Base-by-base conservation (phyloP, 805 yeast genomes). In the Wickerhamomyces queroliae region DNA sequence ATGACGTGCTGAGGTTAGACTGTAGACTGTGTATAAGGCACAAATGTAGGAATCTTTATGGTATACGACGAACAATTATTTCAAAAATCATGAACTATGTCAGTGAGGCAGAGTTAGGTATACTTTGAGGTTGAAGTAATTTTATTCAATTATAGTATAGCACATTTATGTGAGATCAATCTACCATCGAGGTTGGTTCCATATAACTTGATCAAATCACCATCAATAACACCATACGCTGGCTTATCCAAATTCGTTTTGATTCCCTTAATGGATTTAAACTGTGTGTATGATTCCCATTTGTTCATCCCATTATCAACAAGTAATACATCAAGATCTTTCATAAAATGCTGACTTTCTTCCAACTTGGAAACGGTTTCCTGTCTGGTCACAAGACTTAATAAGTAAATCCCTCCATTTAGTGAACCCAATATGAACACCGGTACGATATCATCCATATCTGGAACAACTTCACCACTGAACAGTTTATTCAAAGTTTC, bases 401-500 rank as follows among this genome's bases (percentile, higher is more conserved):
- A n/a, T 18, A 43, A 37, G 31, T 53, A 55, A 7, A 56, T 15
- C 1, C 50, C 55, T 6, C 62, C 62, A 44, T 36, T 38, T 10
- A 48, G 39, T 4, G 61, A 45, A 6, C 61, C 61, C 11, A 53
- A 21, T 0, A 55, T 16, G 29, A 49, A 47, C 15, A 53, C 27
- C 4, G 59, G 59, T 3, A 43, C 24, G 16, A 50, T 31, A n/a
- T 38, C 38, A 4, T 38, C 37, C 5, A 22, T 9, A 4, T 20
- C 29, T n/a, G 15, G 16, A 1, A 15, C 32, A 4, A 7, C 24
- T 3, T 25, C 33, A 25, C 20, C 33, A 18, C 12, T 12, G 2
- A 36, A 23, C 2, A 29, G 22, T 16, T 22, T 34, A 34, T 19
- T 38, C 7, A 49, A 20, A 19, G 31, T 19, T 2, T 30, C 36